phyloP scores from a whole-genome alignment of 768 basidiomycete genomes.

The Russula griseocarnosa region DNA sequence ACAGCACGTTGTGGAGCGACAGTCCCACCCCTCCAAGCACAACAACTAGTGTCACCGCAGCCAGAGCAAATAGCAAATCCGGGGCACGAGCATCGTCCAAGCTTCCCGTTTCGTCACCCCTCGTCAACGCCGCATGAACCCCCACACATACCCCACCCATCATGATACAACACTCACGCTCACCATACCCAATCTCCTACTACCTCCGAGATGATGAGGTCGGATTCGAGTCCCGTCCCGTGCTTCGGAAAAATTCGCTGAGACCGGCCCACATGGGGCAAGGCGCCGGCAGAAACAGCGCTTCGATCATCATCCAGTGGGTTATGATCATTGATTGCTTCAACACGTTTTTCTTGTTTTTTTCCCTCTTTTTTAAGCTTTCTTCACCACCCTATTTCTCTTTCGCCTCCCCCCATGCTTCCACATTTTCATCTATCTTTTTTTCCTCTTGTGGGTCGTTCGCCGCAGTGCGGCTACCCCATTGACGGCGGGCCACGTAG shows the following conservation, averaged over 20 bases:
- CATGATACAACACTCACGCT: neutral
- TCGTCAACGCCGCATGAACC: neutral
- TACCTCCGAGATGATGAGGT: neutral
- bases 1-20: neutral
- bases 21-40: neutral
- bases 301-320: neutral
- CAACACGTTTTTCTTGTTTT: neutral
- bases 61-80: conserved; percentile 23
- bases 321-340: neutral
- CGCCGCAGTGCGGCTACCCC: neutral
- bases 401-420: neutral
- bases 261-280: neutral
- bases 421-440: neutral
- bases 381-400: neutral
- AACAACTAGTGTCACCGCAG: neutral
- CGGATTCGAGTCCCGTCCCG: neutral
- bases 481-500: neutral
- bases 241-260: neutral
- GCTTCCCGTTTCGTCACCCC: neutral
- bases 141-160: too few relatives aligned
- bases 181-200: neutral
- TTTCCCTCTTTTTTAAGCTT: neutral
- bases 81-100: conserved; percentile 17
- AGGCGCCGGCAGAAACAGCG: neutral
- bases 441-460: neutral